Base-by-base conservation (phyloP, 495 filamentous ascomycete species). In the Penicillium silybi region DNA sequence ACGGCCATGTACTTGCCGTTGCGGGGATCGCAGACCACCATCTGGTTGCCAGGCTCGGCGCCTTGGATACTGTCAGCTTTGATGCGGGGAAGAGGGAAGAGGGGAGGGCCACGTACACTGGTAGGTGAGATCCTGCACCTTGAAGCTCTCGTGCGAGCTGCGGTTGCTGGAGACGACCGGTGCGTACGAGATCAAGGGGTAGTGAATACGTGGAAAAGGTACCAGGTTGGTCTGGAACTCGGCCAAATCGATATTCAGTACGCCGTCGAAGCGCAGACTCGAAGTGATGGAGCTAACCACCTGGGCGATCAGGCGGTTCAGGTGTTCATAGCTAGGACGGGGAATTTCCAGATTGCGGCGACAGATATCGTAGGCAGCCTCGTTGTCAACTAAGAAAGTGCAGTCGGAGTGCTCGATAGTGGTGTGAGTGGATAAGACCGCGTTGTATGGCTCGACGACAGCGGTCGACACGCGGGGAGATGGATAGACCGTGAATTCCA, bases 201-300 rank as follows among this genome's bases (percentile, higher is more conserved):
- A 95, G 71, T 95, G 90, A 63, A 95, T 93, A 71, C 90, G 86
- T 13, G 90, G 90, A 69, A 89, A 95, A 6, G 90, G 90, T 29
- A 95, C 90, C 76, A 95, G 67, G 76, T 95, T 95, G 60, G 90
- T 95, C 79, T 95, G 90, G 81, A 95, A 95, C 69, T 95, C 90
- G 73, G 89, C 91, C 70, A 95, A 71, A 69, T 95, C 90, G 66
- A 95, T 90, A 61, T 95, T 95, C 59, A 95, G 83, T 26, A 88
- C 88, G 64, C 90, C 90, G 57, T 95, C 90, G 63, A 95, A 95
- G 42, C 90, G 86, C 46, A 95, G 82, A 62, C 87, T 92, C 46
- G 88, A 89, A 48, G 90, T 95, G 73, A 95, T 92, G 38, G 88
- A 92, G 69, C 86, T 90, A 67, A 95, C 90, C 46, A 92, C 87